Evolutionary conservation across 768 basidiomycete genomes (phyloP), one percentile per base, ranked within the genome.

Genomic region (Podaxis sp.): DNA sequence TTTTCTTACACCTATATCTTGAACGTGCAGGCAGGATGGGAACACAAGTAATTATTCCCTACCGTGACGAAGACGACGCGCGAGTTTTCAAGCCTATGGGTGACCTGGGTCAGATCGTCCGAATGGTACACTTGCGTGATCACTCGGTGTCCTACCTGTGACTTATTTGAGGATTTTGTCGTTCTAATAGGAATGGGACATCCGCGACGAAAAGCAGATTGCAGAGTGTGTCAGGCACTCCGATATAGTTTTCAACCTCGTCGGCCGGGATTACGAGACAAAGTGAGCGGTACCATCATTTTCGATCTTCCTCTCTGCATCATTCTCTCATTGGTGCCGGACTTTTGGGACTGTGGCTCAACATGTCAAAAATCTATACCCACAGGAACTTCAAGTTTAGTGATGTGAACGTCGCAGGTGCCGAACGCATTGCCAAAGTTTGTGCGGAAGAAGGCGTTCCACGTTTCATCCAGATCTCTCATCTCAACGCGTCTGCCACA

Each of bases 211-310:
- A 69, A 83, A 87, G 55, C 94, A 96, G 71, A 97, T 96, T 68
- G 92, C 86, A 41, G 96, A 98, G 73, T 97, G 95, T 74, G 73
- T 98, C 63, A 82, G 93, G 66, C 94, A 97, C 75, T 98, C 96
- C 19, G 94, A 98, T 73, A 91, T 90, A 4, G 97, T 99, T 22
- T 97, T 95, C 80, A 98, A 98, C 77, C 89, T 98, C 61, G 89
- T 92, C 55, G 95, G 96, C 19, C 81, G 96, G 55, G 93, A 98
- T 73, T 96, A 89, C 72, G 91, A 93, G 78, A 99, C 97, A 64
- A 96, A 96, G 96, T 96, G 68, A 55, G 84, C 71, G 52, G 53
- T 47, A 36, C 29, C 27, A 19, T 53, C 54, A 55, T 22, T 56
- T 63, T 9, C 52, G 51, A 63, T 29, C 58, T 33, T 59, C 56